phyloP scores from a whole-genome alignment of 108 stramenopile species.

The Nannochloropsis salina region DNA sequence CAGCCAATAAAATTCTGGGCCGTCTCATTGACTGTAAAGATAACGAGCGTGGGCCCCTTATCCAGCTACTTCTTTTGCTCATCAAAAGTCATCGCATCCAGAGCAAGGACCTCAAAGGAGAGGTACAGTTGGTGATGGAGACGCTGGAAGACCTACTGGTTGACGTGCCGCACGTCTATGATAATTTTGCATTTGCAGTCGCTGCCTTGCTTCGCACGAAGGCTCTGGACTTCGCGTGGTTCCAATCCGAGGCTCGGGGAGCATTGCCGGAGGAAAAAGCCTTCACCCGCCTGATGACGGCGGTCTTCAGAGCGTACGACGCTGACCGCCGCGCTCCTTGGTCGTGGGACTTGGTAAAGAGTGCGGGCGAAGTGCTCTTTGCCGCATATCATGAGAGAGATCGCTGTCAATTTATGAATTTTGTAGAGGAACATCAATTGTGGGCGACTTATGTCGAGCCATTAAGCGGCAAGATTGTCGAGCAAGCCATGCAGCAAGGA shows the following conservation, averaged over 20 bases:
- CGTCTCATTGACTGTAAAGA: background rate
- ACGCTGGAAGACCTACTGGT: background rate
- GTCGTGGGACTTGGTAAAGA: background rate
- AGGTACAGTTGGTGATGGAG: background rate
- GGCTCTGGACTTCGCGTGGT: background rate
- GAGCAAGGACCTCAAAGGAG: background rate
- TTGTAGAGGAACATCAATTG: slow-evolving; percentile 11
- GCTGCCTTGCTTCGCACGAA: background rate
- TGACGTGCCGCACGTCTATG: background rate
- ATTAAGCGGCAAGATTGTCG: slow-evolving; percentile 8
- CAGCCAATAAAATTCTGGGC: background rate
- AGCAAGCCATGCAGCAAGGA: background rate
- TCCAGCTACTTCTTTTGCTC: background rate
- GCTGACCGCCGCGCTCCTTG: background rate
- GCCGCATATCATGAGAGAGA: background rate
- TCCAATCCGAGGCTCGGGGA: background rate
- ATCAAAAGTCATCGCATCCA: background rate
- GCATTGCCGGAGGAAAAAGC: background rate
- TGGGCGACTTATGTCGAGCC: slow-evolving; percentile 12
- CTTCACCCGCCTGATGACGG: background rate
- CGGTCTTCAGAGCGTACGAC: slow-evolving; percentile 11
- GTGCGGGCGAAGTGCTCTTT: background rate
- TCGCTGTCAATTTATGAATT: background rate
- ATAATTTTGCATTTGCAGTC: background rate
- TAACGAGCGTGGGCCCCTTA: background rate